phyloP scores from a whole-genome alignment of 306 rosid genomes.

The Purshia tridentata region DNA sequence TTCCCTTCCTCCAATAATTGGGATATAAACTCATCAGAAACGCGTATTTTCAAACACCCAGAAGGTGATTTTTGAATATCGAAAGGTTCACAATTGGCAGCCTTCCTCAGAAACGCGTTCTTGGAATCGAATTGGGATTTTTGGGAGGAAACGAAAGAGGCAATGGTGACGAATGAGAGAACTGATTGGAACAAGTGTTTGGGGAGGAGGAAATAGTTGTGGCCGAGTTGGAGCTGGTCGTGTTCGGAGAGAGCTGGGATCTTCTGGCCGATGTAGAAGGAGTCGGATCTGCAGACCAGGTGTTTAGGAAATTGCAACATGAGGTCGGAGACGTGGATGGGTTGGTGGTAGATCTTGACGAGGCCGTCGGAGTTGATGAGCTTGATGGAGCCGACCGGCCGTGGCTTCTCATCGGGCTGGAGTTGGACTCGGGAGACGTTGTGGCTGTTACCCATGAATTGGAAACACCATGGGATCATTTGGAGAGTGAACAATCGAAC shows the following conservation, averaged over 20 bases:
- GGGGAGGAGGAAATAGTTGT: conserved; percentile 43
- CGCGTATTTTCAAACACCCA: conserved; percentile 35
- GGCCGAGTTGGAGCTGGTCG: conserved; percentile 39
- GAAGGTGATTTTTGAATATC: conserved; percentile 35
- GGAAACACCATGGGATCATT: conserved; percentile 29
- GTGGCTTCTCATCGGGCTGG: background rate
- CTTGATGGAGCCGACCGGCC: conserved; percentile 14
- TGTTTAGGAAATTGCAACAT: conserved; percentile 35
- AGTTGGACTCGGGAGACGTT: background rate
- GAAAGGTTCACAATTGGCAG: conserved; percentile 32
- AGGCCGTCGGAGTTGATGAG: conserved; percentile 36
- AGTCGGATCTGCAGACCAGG: conserved; percentile 37
- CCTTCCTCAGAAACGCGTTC: conserved; percentile 26
- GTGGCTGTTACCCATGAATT: conserved; percentile 13
- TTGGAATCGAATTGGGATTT: background rate
- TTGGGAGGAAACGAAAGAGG: conserved; percentile 27
- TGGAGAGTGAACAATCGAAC: conserved; percentile 20
- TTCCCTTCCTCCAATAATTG: conserved; percentile 24
- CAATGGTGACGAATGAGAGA: conserved; percentile 41
- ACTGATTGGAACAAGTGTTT: conserved; percentile 36
- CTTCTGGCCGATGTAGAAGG: conserved; percentile 45
- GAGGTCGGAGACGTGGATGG: conserved; percentile 30
- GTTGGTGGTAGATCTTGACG: conserved; percentile 26
- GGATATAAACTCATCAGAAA: conserved; percentile 49
- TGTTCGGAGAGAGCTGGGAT: conserved; percentile 40